Percentiles rank a stretch among this genome's conserved stretches.
phyloP scores from a whole-genome alignment of 306 rosid genomes.

The Rosa rugosa region DNA sequence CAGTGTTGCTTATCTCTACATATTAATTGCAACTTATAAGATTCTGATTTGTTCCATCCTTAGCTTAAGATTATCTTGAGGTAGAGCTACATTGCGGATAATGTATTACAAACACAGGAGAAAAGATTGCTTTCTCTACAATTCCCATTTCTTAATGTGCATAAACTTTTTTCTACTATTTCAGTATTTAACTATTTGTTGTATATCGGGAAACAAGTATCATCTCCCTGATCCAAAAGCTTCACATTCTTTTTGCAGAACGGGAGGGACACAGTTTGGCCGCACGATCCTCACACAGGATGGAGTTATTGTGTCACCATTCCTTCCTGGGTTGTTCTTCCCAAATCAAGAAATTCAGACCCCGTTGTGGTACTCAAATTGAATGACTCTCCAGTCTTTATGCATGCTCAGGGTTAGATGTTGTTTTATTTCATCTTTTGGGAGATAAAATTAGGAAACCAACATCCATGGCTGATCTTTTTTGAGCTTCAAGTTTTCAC shows the following conservation, averaged over 20 bases:
- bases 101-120: background rate
- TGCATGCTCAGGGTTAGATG: slow-evolving; percentile 40
- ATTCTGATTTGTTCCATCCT: background rate
- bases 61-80: background rate
- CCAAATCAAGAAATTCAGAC: slow-evolving; percentile 79
- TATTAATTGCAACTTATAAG: background rate
- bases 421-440: slow-evolving; percentile 36
- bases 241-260: slow-evolving; percentile 53
- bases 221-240: slow-evolving; percentile 15
- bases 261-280: slow-evolving; percentile 83
- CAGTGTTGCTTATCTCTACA: too few relatives aligned
- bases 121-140: background rate
- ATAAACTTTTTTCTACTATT: background rate
- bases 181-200: background rate
- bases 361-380: slow-evolving; percentile 77
- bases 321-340: slow-evolving; percentile 80
- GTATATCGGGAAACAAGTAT: background rate
- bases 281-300: slow-evolving; percentile 76
- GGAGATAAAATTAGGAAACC: slow-evolving; percentile 11
- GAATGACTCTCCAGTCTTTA: slow-evolving; percentile 36
- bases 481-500: background rate
- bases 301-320: slow-evolving; percentile 85
- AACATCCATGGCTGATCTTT: background rate
- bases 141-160: background rate
- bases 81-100: background rate